Conservation (phyloP, 108 stramenopile species). For the Pseudonitzschia multistriata region DNA sequence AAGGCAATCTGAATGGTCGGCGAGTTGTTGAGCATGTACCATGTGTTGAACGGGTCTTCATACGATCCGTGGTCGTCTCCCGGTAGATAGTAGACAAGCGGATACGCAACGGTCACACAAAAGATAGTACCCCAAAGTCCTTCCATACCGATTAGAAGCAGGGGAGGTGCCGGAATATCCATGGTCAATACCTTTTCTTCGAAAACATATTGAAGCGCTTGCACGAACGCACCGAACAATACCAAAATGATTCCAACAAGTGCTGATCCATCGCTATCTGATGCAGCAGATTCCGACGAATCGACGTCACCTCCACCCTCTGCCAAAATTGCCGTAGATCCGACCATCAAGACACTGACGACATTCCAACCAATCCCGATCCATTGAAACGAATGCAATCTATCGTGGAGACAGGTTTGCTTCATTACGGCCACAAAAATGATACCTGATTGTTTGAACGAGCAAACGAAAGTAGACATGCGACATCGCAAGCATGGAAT, state of each 20-base stretch:
- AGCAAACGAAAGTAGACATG: background rate
- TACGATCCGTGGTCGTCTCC: conserved; percentile 89
- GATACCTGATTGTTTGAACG: conserved; percentile 35
- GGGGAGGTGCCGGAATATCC: conserved; percentile 76
- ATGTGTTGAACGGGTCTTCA: conserved; percentile 85
- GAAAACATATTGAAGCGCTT: conserved; percentile 86
- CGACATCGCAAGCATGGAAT: too few species aligned
- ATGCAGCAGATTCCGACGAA: conserved; percentile 6
- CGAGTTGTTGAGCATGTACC: conserved; percentile 67
- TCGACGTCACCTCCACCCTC: conserved; percentile 21
- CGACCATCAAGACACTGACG: conserved; percentile 77
- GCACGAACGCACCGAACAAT: conserved; percentile 87
- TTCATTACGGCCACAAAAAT: conserved; percentile 94
- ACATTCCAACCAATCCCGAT: conserved; percentile 87
- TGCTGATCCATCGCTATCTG: conserved; percentile 36
- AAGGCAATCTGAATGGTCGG: conserved; percentile 61
- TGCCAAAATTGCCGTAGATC: conserved; percentile 68
- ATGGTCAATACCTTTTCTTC: conserved; percentile 91
- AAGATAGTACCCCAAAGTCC: conserved; percentile 90
- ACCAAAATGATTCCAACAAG: conserved; percentile 76
- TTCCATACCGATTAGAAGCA: conserved; percentile 90
- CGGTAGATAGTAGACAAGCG: conserved; percentile 74
- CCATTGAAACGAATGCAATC: conserved; percentile 79
- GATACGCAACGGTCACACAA: conserved; percentile 75
- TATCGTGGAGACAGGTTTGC: conserved; percentile 72